Conservation (phyloP, 345 rosid genomes). For the Boechera divaricarpa region DNA sequence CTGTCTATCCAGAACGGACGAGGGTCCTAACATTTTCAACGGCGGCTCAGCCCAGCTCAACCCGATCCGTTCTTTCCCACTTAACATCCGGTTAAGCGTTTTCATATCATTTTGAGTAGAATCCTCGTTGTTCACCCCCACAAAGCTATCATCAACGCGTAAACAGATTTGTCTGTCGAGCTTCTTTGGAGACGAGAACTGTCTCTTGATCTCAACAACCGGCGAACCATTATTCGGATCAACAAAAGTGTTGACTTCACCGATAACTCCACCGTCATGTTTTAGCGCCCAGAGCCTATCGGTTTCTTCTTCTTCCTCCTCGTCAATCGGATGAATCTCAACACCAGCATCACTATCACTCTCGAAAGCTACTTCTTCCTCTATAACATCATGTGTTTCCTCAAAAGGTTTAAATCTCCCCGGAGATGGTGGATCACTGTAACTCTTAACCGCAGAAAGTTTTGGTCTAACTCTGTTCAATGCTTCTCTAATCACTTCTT, state of each 20-base stretch:
- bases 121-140: slow-evolving; percentile 29
- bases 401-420: slow-evolving; percentile 74
- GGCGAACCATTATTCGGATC: slow-evolving; percentile 30
- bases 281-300: slow-evolving; percentile 28
- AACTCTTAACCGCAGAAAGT: slow-evolving; percentile 58
- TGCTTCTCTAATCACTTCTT: slow-evolving; percentile 77
- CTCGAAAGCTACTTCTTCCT: slow-evolving; percentile 76
- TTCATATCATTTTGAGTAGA: slow-evolving; percentile 31
- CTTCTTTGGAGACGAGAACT: slow-evolving; percentile 64
- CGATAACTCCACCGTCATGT: slow-evolving; percentile 44
- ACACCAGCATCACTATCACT: slow-evolving; percentile 82
- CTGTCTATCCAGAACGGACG: slow-evolving; percentile 64
- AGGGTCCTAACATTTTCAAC: slow-evolving; percentile 60
- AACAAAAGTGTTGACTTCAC: slow-evolving; percentile 35
- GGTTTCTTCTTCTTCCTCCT: slow-evolving; percentile 49
- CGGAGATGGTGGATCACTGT: slow-evolving; percentile 96
- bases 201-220: slow-evolving; percentile 52
- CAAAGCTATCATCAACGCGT: slow-evolving; percentile 46
- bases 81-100: slow-evolving; percentile 60
- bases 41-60: slow-evolving; percentile 97
- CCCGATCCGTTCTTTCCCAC: slow-evolving; percentile 76
- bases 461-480: slow-evolving; percentile 64
- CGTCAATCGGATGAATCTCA: slow-evolving; percentile 79
- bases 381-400: slow-evolving; percentile 66
- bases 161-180: slow-evolving; percentile 70